Base-by-base conservation (phyloP, 805 yeast species). In the Candida fluviatilis region DNA sequence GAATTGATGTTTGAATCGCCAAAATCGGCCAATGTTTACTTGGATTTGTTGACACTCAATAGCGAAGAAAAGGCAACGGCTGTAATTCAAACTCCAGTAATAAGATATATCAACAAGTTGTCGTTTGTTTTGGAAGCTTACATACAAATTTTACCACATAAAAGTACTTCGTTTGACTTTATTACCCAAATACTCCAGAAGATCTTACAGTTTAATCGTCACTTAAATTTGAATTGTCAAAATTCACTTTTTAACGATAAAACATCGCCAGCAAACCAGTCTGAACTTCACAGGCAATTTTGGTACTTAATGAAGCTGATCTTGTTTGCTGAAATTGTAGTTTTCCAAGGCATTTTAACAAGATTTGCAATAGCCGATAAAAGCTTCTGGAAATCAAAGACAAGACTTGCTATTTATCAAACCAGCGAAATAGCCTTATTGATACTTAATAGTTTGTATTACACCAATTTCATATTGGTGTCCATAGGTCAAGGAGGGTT, bases 401-500 rank as follows among this genome's bases (percentile, higher is more conserved):
- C 27, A 7, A 5, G 7, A 5, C n/a, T 16, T 2, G 4, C 5
- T 3, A 29, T 32, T 11, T 11, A 5, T n/a, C 33, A 32, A 3
- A 37, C 56, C n/a, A 64, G 59, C 32, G 29, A 17, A 6, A 46
- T 62, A 7, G 46, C 65, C 21, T 43, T 51, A 31, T 48, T 50
- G 19, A 54, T 74, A 0, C 49, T 76, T 24, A 64, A 64, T 31
- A 51, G 61, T 5, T 55, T 78, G 10, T 76, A 64, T 49, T 55
- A 71, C 42, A 33, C 70, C 36, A 67, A 75, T 44, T 77, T 71
- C 43, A 60, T 80, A 6, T 49, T 78, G 18, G 67, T 73, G 19
- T 60, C 73, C 16, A 70, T 80, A 6, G 86, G 86, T 0, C 72
- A 75, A 17, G 84, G 84, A 4, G 84, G 84, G 3, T 80, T 80